phyloP scores from a whole-genome alignment of 495 filamentous ascomycete species.

The Penicilliopsis zonata region DNA sequence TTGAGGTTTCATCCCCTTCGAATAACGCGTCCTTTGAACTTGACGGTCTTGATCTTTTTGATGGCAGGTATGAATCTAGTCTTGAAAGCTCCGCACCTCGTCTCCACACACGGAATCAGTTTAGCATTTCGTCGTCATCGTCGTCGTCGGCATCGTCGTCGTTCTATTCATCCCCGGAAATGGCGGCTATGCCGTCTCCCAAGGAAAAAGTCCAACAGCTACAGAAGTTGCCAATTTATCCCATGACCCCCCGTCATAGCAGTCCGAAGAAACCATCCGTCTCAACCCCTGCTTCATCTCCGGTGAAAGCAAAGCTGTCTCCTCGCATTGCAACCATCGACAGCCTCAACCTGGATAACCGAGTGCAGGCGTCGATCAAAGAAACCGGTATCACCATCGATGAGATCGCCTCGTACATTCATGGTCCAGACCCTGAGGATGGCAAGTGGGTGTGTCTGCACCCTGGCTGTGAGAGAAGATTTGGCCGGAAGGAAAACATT shows the following conservation, averaged over 20 bases:
- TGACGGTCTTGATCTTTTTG: slow-evolving; percentile 19
- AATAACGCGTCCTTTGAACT: slow-evolving; percentile 26
- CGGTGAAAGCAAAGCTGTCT: slow-evolving; percentile 19
- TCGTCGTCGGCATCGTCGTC: slow-evolving; percentile 33
- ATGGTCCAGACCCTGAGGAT: slow-evolving; percentile 60
- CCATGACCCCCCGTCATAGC: slow-evolving; percentile 13
- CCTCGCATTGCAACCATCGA: slow-evolving; percentile 27
- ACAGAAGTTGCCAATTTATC: slow-evolving; percentile 18
- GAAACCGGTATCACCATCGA: slow-evolving; percentile 75
- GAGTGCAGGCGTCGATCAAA: slow-evolving; percentile 40
- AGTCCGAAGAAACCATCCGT: slow-evolving; percentile 6
- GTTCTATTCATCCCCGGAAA: slow-evolving; percentile 33
- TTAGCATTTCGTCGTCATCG: slow-evolving; percentile 6
- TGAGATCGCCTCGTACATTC: slow-evolving; percentile 76
- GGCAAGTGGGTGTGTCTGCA: slow-evolving; percentile 78
- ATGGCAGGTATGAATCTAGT: slow-evolving; percentile 18
- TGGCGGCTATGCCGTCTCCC: slow-evolving; percentile 32
- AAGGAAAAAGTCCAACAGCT: slow-evolving; percentile 12
- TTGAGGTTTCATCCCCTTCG: slow-evolving; percentile 38
- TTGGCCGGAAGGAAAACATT: slow-evolving; percentile 93
- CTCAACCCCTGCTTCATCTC: slow-evolving; percentile 14
- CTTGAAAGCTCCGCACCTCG: slow-evolving; percentile 14
- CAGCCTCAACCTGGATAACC: slow-evolving; percentile 34
- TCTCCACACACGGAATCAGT: slow-evolving; percentile 7
- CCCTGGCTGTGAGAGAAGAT: slow-evolving; percentile 68